Percentiles rank a stretch among this genome's conserved stretches.
phyloP scores from a whole-genome alignment of 2,329 filamentous ascomycete species.

The Periconia sp. region DNA sequence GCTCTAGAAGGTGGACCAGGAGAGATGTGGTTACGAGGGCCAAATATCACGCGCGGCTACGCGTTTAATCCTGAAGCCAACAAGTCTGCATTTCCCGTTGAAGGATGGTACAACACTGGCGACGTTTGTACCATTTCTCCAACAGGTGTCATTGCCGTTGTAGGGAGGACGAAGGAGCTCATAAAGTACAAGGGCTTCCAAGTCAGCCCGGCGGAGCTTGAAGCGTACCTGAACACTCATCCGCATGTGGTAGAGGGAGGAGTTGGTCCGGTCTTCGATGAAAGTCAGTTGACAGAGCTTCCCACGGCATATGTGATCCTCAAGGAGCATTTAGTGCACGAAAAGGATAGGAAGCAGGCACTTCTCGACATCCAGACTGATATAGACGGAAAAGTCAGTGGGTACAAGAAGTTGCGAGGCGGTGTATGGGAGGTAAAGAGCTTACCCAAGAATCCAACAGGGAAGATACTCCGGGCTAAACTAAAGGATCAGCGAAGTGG shows the following conservation, averaged over 20 bases:
- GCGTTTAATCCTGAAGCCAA: conserved; percentile 73
- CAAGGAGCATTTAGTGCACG: conserved; percentile 10
- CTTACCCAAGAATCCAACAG: conserved; percentile 21
- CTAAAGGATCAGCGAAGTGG: conserved; percentile 14
- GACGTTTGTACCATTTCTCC: conserved; percentile 68
- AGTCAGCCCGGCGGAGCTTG: conserved; percentile 19
- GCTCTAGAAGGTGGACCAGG: conserved; percentile 60
- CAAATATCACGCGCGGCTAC: conserved; percentile 79
- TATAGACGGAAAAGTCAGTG: conserved; percentile 15
- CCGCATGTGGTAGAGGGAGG: conserved; percentile 15
- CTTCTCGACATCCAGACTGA: conserved; percentile 12
- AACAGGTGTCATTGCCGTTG: conserved; percentile 81
- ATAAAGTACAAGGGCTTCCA: conserved; percentile 30
- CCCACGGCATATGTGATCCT: conserved; percentile 20
- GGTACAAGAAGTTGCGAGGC: conserved; percentile 24
- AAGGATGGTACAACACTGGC: conserved; percentile 57
- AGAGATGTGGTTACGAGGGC: conserved; percentile 71
- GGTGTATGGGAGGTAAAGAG: conserved; percentile 15
- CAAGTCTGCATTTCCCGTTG: conserved; percentile 68
- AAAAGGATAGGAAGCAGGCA: conserved; percentile 8
- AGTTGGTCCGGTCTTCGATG: conserved; percentile 14
- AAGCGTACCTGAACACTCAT: conserved; percentile 18
- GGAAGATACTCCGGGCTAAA: conserved; percentile 14
- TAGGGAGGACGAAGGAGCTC: conserved; percentile 64
- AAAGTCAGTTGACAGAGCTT: conserved; percentile 17